Evolutionary conservation across 768 basidiomycete genomes (phyloP), one percentile per base, ranked within the genome.

Genomic region (Nidula microcarpa): DNA sequence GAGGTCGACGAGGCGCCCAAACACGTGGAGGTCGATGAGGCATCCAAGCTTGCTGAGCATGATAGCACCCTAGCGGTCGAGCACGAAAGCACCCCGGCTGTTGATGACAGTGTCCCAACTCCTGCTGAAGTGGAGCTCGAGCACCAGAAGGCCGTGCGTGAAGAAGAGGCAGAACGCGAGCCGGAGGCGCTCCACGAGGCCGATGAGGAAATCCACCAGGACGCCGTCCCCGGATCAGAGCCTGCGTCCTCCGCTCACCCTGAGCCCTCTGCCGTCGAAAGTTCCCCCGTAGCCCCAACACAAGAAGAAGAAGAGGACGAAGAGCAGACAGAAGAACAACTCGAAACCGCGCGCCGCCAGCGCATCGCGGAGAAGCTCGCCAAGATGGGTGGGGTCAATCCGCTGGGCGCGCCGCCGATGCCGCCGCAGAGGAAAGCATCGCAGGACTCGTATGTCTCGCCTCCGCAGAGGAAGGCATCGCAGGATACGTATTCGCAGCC

Each of bases 331-430:
- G 76, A 48, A 32, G 81, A 77, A 47, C 78, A 80, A 43, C 81
- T 80, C 14, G 83, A 84, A 55, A 79, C 71, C 55, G 69, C 75
- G 2, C 77, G 81, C 35, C 75, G 77, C 41, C 77, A 75, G 55
- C 81, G 80, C 49, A 78, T 89, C 17, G 80, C 85, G 18, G 85
- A 82, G 78, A 80, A 57, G 69, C 77, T 70, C 74, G 82, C 84
- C 6, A 80, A 82, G 66, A 83, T 82, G 72, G 88, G 86, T 13
- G 88, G 80, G n/a, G 70, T 86, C 58, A 86, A 84, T 58, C 79
- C 84, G 1, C 70, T 83, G 43, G 68, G 67, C 23, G 4, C 7
- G 13, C 44, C 44, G 4, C 44, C 44, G 6, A 11, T 16, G 23
- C 23, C 23, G 23, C 23, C 23, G 23, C 23, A 30, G 23, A 30